A percentile compares a stretch with the other conserved stretches of the same genome.
Conservation (phyloP, 2,329 filamentous ascomycete genomes). For the Aureobasidium musti region DNA sequence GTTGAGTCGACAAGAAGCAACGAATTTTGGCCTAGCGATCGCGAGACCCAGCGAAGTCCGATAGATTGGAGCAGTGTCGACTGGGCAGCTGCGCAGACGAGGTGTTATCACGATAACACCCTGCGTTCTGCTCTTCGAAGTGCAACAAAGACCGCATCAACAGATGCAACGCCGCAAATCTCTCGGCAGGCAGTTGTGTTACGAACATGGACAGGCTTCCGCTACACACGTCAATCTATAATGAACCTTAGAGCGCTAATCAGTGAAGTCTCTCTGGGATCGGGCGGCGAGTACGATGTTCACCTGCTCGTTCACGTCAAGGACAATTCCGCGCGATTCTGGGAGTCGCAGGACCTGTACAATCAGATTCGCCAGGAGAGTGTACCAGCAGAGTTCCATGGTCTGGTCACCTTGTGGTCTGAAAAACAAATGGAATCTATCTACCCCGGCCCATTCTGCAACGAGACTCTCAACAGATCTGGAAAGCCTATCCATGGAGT, state of each 20-base stretch:
- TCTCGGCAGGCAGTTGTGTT: slow-evolving; percentile 78
- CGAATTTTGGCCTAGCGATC: no score
- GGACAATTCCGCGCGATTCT: slow-evolving; percentile 72
- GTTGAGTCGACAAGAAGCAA: slow-evolving; percentile 38
- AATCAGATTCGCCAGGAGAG: slow-evolving; percentile 65
- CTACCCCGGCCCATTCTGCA: slow-evolving; percentile 83
- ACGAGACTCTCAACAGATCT: slow-evolving; percentile 65
- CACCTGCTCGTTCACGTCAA: slow-evolving; percentile 85
- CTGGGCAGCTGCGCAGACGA: background rate
- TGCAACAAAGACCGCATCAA: background rate
- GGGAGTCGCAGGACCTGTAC: slow-evolving; percentile 71
- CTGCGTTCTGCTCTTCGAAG: background rate
- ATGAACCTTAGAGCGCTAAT: slow-evolving; percentile 81
- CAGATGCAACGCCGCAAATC: slow-evolving; percentile 33
- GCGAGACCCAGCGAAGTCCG: background rate
- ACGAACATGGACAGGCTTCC: slow-evolving; percentile 78
- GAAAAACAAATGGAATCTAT: slow-evolving; percentile 89
- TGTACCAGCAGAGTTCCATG: slow-evolving; percentile 80
- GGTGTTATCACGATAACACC: background rate
- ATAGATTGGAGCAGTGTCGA: background rate
- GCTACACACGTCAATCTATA: slow-evolving; percentile 76
- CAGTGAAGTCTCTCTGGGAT: slow-evolving; percentile 74
- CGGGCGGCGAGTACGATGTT: slow-evolving; percentile 82
- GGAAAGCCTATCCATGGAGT: slow-evolving; percentile 76
- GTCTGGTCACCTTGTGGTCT: slow-evolving; percentile 88